Conservation (phyloP, 805 yeast genomes). For the Peterozyma toletana region DNA sequence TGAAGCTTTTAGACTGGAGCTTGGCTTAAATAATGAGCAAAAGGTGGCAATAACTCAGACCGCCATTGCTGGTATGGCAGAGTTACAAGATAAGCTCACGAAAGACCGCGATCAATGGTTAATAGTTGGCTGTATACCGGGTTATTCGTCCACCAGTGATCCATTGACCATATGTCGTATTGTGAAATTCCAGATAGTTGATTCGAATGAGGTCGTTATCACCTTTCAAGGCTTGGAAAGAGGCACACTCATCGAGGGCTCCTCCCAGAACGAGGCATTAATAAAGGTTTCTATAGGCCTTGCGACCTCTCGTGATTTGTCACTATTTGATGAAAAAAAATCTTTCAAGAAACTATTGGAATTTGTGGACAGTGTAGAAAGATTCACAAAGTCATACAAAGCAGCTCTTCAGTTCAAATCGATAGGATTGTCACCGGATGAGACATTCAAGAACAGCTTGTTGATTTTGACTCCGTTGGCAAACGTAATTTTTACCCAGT, state of each 20-base stretch:
- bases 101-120: background rate
- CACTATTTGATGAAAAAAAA: background rate
- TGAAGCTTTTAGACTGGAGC: too few species aligned
- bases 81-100: background rate
- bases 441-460: constrained; percentile 20
- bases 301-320: background rate
- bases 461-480: constrained; percentile 54
- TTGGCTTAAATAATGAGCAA: background rate
- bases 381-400: too few species aligned
- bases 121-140: constrained; percentile 21
- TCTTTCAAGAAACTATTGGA: constrained; percentile 8
- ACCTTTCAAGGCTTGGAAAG: constrained; percentile 44
- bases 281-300: constrained; percentile 5
- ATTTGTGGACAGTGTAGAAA: background rate
- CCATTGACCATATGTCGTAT: constrained; percentile 36
- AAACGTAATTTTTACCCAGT: constrained; percentile 47
- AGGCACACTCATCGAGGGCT: constrained; percentile 20
- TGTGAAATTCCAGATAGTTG: constrained; percentile 37
- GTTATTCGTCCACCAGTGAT: constrained; percentile 5
- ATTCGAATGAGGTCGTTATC: constrained; percentile 30
- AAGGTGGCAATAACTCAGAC: background rate
- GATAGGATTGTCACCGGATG: constrained; percentile 3
- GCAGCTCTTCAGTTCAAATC: too few species aligned
- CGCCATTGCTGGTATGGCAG: background rate
- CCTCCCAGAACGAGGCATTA: background rate